These are phyloP conservation scores for Hypoxylon sp. DNA, from an alignment of 2,329 filamentous ascomycete genomes.

Conservation along the genomic window DNA sequence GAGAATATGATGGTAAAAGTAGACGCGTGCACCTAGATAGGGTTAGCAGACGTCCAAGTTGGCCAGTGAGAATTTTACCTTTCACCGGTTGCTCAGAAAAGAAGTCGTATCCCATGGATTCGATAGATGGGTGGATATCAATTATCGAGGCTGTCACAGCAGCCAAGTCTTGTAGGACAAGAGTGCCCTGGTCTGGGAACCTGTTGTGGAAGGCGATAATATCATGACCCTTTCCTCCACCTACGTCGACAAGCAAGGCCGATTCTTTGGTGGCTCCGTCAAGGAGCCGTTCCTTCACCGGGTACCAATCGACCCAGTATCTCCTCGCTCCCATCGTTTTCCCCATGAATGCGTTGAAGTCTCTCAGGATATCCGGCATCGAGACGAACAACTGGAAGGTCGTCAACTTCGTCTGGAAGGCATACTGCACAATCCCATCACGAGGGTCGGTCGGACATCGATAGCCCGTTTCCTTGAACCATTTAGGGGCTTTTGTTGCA, in stretches of 20 bases:
- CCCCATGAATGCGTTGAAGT: conserved; percentile 44
- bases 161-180: conserved; percentile 43
- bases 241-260: conserved; percentile 44
- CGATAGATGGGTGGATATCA: conserved; percentile 31
- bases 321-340: conserved; percentile 40
- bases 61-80: conserved; percentile 30
- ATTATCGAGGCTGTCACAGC: conserved; percentile 37
- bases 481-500: conserved; percentile 36
- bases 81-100: conserved; percentile 47
- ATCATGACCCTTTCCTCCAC: conserved; percentile 44
- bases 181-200: conserved; percentile 34
- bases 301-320: conserved; percentile 42
- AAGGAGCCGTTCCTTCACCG: conserved; percentile 41
- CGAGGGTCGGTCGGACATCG: conserved; percentile 37
- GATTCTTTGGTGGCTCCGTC: conserved; percentile 29
- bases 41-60: too few species aligned
- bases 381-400: conserved; percentile 35
- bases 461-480: conserved; percentile 38
- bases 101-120: conserved; percentile 48
- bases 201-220: conserved; percentile 37
- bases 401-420: conserved; percentile 39
- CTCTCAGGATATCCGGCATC: conserved; percentile 32
- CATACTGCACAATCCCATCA: conserved; percentile 42
- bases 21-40: conserved; percentile 45
- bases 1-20: conserved; percentile 46